Conservation (phyloP, 192 early-diverging fungal genomes). For the Lobosporangium transversale region DNA sequence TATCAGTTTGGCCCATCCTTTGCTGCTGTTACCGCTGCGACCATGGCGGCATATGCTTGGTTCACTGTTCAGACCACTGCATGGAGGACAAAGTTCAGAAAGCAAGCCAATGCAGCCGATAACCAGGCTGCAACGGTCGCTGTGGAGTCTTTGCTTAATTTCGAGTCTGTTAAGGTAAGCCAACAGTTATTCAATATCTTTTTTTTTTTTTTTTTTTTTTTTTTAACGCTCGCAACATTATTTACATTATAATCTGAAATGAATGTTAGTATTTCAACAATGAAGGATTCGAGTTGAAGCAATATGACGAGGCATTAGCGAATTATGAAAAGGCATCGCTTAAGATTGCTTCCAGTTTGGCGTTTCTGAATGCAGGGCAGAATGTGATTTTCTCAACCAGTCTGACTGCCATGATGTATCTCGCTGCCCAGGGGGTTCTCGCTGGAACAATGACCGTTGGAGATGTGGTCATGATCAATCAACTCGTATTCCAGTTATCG, state of each 20-base stretch:
- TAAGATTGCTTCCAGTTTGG: slow-evolving; percentile 87
- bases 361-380: slow-evolving; percentile 95
- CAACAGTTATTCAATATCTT: neutral
- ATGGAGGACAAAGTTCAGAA: slow-evolving; percentile 89
- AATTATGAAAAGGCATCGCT: slow-evolving; percentile 97
- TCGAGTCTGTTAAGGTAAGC: slow-evolving; percentile 92
- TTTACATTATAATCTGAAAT: no score
- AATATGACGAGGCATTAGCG: slow-evolving; percentile 87
- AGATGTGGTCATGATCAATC: slow-evolving; percentile 99
- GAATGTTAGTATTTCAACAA: slow-evolving; percentile 79
- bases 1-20: slow-evolving; percentile 65
- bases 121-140: slow-evolving; percentile 94
- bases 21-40: slow-evolving; percentile 67
- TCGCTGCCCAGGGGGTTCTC: slow-evolving; percentile 92
- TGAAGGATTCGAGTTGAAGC: slow-evolving; percentile 88
- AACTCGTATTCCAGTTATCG: slow-evolving; percentile 97
- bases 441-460: slow-evolving; percentile 85
- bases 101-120: slow-evolving; percentile 95
- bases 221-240: neutral
- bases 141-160: slow-evolving; percentile 97
- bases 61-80: slow-evolving; percentile 92
- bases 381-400: slow-evolving; percentile 93
- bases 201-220: neutral
- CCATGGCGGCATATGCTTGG: slow-evolving; percentile 80
- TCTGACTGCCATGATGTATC: slow-evolving; percentile 95